phyloP scores from a whole-genome alignment of 2,329 filamentous ascomycete genomes.

The Thermothelomyces thermophilus region DNA sequence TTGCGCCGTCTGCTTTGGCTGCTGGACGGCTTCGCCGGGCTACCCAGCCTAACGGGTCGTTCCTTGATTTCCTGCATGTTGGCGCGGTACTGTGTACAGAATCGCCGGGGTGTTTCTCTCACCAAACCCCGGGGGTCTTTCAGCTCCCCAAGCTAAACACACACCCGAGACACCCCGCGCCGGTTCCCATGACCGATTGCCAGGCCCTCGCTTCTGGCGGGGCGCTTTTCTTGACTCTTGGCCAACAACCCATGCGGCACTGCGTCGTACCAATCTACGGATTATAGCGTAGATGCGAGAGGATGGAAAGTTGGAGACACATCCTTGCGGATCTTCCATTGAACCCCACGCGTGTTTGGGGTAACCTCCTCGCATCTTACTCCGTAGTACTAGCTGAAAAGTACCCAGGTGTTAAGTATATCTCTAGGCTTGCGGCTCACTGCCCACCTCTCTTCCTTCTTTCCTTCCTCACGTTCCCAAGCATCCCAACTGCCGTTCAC shows the following conservation, averaged over 20 bases:
- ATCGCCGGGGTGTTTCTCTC: neutral
- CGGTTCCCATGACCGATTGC: slow-evolving; percentile 6
- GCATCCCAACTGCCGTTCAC: neutral
- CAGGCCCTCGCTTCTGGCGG: neutral
- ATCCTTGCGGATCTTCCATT: neutral
- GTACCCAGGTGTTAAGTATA: too few relatives aligned
- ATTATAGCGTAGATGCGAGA: too few relatives aligned
- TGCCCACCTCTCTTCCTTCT: neutral
- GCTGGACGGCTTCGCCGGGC: neutral
- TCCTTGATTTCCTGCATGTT: neutral
- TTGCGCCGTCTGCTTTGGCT: slow-evolving; percentile 3
- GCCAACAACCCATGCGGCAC: slow-evolving; percentile 4
- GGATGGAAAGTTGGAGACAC: neutral
- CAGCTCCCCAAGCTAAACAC: neutral
- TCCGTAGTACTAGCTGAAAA: slow-evolving; percentile 2
- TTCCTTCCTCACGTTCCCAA: neutral
- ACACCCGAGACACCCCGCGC: neutral
- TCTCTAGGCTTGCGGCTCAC: neutral
- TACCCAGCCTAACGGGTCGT: neutral
- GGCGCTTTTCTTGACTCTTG: slow-evolving; percentile 4
- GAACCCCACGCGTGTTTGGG: neutral
- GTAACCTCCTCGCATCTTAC: neutral
- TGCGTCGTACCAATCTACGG: too few relatives aligned
- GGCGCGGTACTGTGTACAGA: neutral
- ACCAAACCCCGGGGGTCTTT: neutral